Evolutionary conservation across 305 asterid species (phyloP), one percentile per base, ranked within the genome.

Genomic region (Andrographis paniculata): DNA sequence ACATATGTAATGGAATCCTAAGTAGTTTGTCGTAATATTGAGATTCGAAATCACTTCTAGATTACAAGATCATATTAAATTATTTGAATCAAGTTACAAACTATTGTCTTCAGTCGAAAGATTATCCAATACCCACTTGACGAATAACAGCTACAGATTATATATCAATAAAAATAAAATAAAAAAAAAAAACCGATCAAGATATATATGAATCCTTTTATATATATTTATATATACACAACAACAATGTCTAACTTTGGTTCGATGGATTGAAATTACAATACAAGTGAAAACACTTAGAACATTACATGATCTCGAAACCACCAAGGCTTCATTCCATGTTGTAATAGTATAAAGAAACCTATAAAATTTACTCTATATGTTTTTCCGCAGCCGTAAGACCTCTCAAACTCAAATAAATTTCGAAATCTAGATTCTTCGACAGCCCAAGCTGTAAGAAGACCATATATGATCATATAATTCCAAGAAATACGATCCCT

Each of bases 371-470:
- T 14, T 27, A 39, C 20, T 56, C 39, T 48, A 45, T 56, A 31
- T 12, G 10, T 40, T 61, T 44, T 44, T 64, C 53, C 38, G 13
- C n/a, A n/a, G n/a, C n/a, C n/a, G 14, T 14, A 18, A 42, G 55
- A 47, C 53, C 43, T 58, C 59, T 65, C 50, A 41, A 45, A 18
- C 10, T 13, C 55, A 55, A 21, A 14, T 22, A 12, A 63, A 65
- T 53, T 58, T 58, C 47, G 45, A 63, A 63, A 40, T 53, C 41
- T 28, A 64, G 51, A 53, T 53, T 48, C 75, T 53, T 75, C 56
- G 71, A 63, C 45, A 71, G 60, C 74, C 63, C 77, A 63, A 68
- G 69, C 71, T 40, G 28, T 15, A 58, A 18, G 50, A 62, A 47
- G 64, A 48, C 36, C 10, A 33, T 70, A 49, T 58, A 61, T 31